These are phyloP conservation scores for Teratosphaeria gauchensis DNA, from an alignment of 2,329 filamentous ascomycete species.

Conservation along the genomic window DNA sequence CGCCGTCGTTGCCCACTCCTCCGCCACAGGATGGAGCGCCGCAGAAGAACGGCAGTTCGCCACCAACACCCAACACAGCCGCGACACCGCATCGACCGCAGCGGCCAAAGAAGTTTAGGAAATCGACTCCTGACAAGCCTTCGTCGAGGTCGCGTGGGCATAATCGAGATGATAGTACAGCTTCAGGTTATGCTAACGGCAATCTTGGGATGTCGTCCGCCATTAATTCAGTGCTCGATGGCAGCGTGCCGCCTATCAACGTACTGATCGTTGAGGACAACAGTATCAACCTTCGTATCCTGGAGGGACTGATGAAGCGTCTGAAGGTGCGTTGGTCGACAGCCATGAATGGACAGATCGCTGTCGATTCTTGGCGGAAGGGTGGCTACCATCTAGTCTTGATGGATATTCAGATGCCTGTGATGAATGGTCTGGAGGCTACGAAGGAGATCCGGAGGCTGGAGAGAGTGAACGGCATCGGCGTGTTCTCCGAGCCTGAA, in stretches of 20 bases:
- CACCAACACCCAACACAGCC: constrained; percentile 21
- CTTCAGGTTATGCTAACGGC: not conserved
- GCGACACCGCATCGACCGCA: constrained; percentile 6
- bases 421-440: constrained; percentile 61
- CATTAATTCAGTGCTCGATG: constrained; percentile 51
- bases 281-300: constrained; percentile 86
- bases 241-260: constrained; percentile 86
- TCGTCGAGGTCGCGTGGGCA: not conserved
- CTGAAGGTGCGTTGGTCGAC: constrained; percentile 94
- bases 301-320: constrained; percentile 92
- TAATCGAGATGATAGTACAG: not conserved
- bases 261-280: constrained; percentile 98
- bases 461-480: constrained; percentile 84
- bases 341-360: constrained; percentile 90
- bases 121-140: constrained; percentile 16
- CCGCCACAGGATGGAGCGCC: constrained; percentile 31
- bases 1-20: constrained; percentile 33
- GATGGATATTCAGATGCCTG: constrained; percentile 65
- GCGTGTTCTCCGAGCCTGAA: constrained; percentile 56
- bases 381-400: constrained; percentile 93
- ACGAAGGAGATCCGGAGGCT: constrained; percentile 88
- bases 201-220: not conserved
- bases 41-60: constrained; percentile 17
- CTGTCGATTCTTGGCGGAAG: constrained; percentile 82
- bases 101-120: constrained; percentile 17